Base-by-base conservation (phyloP, 805 yeast genomes). In the Komagataella mondaviorum region DNA sequence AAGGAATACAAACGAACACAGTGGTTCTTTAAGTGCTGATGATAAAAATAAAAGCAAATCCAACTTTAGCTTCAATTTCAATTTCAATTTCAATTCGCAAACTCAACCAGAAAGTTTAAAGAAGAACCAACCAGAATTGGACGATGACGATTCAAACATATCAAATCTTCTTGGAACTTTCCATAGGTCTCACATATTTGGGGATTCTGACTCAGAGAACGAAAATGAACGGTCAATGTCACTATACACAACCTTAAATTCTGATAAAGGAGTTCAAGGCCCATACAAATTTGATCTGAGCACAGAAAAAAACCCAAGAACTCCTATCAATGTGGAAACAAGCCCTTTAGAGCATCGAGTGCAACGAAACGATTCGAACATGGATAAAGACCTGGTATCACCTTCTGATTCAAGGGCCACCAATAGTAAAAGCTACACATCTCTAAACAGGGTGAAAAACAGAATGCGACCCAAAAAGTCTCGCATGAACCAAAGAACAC, bases 191-290 rank as follows among this genome's bases (percentile, higher is more conserved):
- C 30, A 24, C 3, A 18, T 36, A 4, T 23, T 36, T 4, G 39
- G 68, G 71, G 54, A 22, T 10, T 44, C 46, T 23, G 47, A 49
- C 44, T 17, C 36, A 2, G 76, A 72, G 53, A 65, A 64, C 52
- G 88, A 81, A 58, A 86, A 82, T 61, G 87, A 82, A 56, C 77
- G 79, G 10, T 83, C 81, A 0, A 80, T 82, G 86, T 80, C 86
- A 0, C 62, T 81, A 20, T 81, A 81, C 58, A 75, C 84, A 0
- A 76, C 83, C 0, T 61, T 81, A n/a, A 68, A 71, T 52, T 65
- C 59, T 39, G 65, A 63, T 10, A 62, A 62, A 43, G 50, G 44
- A 17, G 12, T 20, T 12, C 39, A 23, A 24, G 22, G 46, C 5
- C n/a, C 46, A 12, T 47, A 47, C 49, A 47, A 43, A 7, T 43